Base-by-base conservation (phyloP, 2,329 filamentous ascomycete species). In the Drechslera avenae region DNA sequence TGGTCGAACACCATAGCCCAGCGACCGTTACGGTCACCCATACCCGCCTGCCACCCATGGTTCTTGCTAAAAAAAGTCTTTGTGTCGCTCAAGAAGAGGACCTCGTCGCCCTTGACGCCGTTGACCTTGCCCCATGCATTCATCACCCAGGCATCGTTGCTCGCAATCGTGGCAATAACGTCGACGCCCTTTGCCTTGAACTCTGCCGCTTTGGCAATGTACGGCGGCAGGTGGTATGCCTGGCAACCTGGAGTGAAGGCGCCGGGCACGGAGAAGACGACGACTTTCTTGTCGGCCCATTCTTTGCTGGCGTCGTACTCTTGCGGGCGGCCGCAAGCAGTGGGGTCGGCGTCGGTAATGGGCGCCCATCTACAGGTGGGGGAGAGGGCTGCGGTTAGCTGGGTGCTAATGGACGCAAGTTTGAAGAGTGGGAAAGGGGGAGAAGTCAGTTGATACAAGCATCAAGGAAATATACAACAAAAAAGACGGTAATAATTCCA, bases 51-150 rank as follows among this genome's bases (percentile, higher is more conserved):
- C 90, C 90, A 95, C 73, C 88, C 90, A 63, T 92, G 83, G 71
- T 81, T 81, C 80, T 88, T 86, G 75, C 85, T 88, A 82, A 95
- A 95, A 68, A 83, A 84, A 61, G 84, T 81, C 62, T 85, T 83
- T 55, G 79, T 77, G 75, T 96, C 91, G 65, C 85, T 86, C 69
- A 91, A 83, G 80, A 96, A 94, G 64, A 94, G 81, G 65, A 88
- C 84, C 66, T 83, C 82, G 63, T 93, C 87, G 59, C 86, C 85
- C 69, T 83, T 86, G 69, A 93, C 81, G 45, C 82, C 81, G 77
- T 95, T 93, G 69, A 91, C 90, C 83, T 96, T 96, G 77, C 86
- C 88, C 90, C 90, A 94, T 46, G 89, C 90, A 66, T 85, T 87
- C 89, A 93, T 93, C 74, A 96, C 91, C 72, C 82, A 95, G 59